A percentile compares a stretch with the other conserved stretches of the same genome.
phyloP scores from a whole-genome alignment of 2,329 filamentous ascomycete species.

The Penicillium sp. region DNA sequence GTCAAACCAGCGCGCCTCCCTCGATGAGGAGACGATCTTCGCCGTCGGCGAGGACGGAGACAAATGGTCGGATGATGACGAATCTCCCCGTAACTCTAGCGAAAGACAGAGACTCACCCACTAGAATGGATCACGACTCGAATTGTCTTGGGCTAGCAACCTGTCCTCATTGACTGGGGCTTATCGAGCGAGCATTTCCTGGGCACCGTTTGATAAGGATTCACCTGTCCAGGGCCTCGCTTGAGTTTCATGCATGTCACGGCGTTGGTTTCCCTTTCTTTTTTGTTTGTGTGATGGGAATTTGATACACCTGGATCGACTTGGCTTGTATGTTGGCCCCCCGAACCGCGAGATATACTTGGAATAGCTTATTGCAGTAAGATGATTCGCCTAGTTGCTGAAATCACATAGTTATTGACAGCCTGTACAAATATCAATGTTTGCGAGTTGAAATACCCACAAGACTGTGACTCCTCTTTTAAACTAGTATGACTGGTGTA shows the following conservation, averaged over 20 bases:
- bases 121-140: slow-evolving; percentile 37
- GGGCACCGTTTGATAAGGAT: background rate
- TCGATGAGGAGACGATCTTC: slow-evolving; percentile 94
- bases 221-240: slow-evolving; percentile 4
- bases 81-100: slow-evolving; percentile 57
- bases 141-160: background rate
- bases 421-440: background rate
- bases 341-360: slow-evolving; percentile 13
- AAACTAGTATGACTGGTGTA: background rate
- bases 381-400: slow-evolving; percentile 2
- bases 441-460: background rate
- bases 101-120: slow-evolving; percentile 59
- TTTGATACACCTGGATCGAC: slow-evolving; percentile 19
- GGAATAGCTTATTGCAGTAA: slow-evolving; percentile 17
- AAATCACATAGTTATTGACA: slow-evolving; percentile 2
- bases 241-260: slow-evolving; percentile 32
- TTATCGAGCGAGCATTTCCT: slow-evolving; percentile 10
- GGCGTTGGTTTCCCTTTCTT: slow-evolving; percentile 32
- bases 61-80: slow-evolving; percentile 75
- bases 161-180: slow-evolving; percentile 4
- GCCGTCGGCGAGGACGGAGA: slow-evolving; percentile 86
- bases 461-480: background rate
- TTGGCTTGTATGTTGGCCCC: slow-evolving; percentile 19
- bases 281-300: slow-evolving; percentile 20
- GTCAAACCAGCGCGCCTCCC: slow-evolving; percentile 61